Base-by-base conservation (phyloP, 2,329 filamentous ascomycete genomes). In the Pseudogymnoascus sp. region DNA sequence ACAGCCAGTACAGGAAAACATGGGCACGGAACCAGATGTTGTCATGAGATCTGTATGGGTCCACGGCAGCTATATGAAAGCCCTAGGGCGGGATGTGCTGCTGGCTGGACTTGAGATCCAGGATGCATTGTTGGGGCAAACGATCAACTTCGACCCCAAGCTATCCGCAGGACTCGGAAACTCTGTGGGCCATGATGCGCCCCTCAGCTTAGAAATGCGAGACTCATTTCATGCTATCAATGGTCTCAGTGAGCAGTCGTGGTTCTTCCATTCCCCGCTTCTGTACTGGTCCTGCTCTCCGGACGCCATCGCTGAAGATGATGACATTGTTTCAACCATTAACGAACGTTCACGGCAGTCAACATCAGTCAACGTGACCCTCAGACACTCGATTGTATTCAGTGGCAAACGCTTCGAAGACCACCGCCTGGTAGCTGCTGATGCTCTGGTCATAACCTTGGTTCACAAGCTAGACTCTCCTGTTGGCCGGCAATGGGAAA, bases 21-120 rank as follows among this genome's bases (percentile, higher is more conserved):
- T 76, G 4, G 72, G 77, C 25, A 78, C 79, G 51, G 77, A 79
- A 62, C 82, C 87, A 3, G 89, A 93, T 73, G 85, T 93, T n/a
- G 85, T 90, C 64, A 89, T 93, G 85, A 88, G 89, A 68, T 90
- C 90, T 64, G 83, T 91, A 64, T 93, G 90, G 90, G 82, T 93
- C 14, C 89, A 93, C 71, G 89, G 73, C 6, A 88, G 84, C 73
- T 92, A 92, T 72, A 93, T 93, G 87, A 81, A 86, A 70, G 90
- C 89, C 10, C 79, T 93, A 37, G 80, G 90, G 61, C 80, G 80
- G 62, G 79, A 86, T 6, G 81, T 93, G 10, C 78, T 93, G 51
- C 78, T 83, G 34, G 82, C 84, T 48, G 89, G 89, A 7, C 78
- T 93, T 57, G 80, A 85, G 67, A 80, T 93, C 61, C 90, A 93